Conservation (phyloP, 768 basidiomycete species). For the Podaxis sp. region DNA sequence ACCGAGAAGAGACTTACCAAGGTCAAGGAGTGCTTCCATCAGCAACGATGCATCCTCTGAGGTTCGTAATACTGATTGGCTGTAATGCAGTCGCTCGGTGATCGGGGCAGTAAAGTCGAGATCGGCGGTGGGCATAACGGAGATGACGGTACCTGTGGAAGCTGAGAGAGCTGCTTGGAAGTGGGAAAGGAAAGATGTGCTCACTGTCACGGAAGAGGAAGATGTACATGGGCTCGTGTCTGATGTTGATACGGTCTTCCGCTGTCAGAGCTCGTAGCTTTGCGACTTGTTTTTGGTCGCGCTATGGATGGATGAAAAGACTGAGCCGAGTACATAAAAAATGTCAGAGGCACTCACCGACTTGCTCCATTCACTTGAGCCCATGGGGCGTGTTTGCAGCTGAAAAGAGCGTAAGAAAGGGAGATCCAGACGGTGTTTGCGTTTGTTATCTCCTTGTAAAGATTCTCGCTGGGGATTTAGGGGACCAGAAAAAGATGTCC, state of each 20-base stretch:
- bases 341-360: conserved; percentile 19
- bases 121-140: conserved; percentile 47
- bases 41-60: conserved; percentile 64
- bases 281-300: conserved; percentile 19
- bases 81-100: conserved; percentile 50
- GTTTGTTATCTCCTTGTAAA: neutral
- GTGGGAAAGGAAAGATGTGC: conserved; percentile 7
- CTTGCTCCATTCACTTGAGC: conserved; percentile 27
- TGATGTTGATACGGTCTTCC: conserved; percentile 55
- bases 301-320: neutral
- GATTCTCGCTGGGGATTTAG: neutral
- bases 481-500: neutral
- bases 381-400: conserved; percentile 20
- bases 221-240: conserved; percentile 59
- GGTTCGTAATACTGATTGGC: conserved; percentile 59
- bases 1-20: conserved; percentile 25
- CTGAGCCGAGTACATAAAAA: neutral
- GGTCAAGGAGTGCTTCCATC: conserved; percentile 62
- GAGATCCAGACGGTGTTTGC: neutral
- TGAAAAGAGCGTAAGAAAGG: neutral
- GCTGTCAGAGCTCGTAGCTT: conserved; percentile 34
- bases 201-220: conserved; percentile 63
- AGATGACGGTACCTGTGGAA: conserved; percentile 54
- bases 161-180: neutral
- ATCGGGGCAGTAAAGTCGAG: conserved; percentile 56